Conservation (phyloP, 495 filamentous ascomycete genomes). For the Thermothielavioides terrestris region DNA sequence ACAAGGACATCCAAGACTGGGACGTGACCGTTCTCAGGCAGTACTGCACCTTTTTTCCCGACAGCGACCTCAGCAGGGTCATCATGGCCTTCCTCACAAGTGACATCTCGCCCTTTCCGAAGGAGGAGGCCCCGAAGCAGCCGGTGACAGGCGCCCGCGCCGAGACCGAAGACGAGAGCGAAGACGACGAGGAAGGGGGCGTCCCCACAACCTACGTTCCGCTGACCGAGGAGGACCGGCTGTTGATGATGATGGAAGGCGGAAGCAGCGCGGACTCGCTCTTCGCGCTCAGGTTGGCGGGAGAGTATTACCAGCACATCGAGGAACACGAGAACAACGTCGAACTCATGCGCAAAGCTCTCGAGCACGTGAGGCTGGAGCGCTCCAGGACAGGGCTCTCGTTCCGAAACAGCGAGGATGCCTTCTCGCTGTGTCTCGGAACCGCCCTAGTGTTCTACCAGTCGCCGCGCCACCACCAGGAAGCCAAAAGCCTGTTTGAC, state of each 20-base stretch:
- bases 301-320: conserved; percentile 72
- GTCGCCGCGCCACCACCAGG: conserved; percentile 76
- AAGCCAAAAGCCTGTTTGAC: conserved; percentile 78
- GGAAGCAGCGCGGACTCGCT: conserved; percentile 64
- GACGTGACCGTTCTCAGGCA: conserved; percentile 67
- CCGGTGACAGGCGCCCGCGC: conserved; percentile 14
- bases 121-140: conserved; percentile 20
- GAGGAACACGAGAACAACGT: conserved; percentile 82
- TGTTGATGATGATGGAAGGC: conserved; percentile 78
- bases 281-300: conserved; percentile 75
- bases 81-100: conserved; percentile 72
- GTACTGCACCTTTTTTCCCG: conserved; percentile 76
- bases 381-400: conserved; percentile 54
- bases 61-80: conserved; percentile 70
- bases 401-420: conserved; percentile 60
- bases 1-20: conserved; percentile 59
- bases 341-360: conserved; percentile 66
- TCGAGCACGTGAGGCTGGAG: conserved; percentile 50
- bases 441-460: conserved; percentile 82
- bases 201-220: conserved; percentile 40
- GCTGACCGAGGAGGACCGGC: conserved; percentile 58
- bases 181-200: conserved; percentile 46
- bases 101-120: conserved; percentile 75
- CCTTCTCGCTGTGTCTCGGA: conserved; percentile 65
- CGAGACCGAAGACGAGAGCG: conserved; percentile 31